A percentile compares a stretch with the other conserved stretches of the same genome.
Conservation (phyloP, 306 rosid genomes). For the Pueraria montana region DNA sequence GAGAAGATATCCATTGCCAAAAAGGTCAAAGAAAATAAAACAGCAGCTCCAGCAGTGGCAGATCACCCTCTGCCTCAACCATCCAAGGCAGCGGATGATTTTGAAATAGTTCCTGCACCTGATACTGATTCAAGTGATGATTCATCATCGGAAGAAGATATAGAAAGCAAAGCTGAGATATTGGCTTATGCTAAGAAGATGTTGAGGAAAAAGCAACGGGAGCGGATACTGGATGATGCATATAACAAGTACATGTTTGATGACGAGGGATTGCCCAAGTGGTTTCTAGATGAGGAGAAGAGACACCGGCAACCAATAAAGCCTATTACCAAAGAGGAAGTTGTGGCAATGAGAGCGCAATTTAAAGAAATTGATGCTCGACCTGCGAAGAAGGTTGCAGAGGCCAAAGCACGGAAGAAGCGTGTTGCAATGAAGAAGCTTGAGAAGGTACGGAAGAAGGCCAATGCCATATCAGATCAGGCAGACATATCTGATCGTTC, state of each 20-base stretch:
- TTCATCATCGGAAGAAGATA: conserved; percentile 69
- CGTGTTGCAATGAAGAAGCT: conserved; percentile 84
- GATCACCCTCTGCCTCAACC: conserved; percentile 45
- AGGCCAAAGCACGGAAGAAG: conserved; percentile 84
- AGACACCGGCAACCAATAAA: conserved; percentile 72
- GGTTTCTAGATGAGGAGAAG: conserved; percentile 93
- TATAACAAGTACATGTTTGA: conserved; percentile 87
- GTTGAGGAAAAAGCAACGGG: conserved; percentile 81
- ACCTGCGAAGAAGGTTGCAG: conserved; percentile 78
- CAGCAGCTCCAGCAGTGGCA: conserved; percentile 21
- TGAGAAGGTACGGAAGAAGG: conserved; percentile 95
- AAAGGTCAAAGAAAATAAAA: conserved; percentile 54
- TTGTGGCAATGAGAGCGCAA: conserved; percentile 86
- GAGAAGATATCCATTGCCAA: conserved; percentile 51
- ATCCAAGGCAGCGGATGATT: conserved; percentile 62
- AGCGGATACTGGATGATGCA: conserved; percentile 79
- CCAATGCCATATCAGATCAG: conserved; percentile 91
- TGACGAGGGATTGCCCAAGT: conserved; percentile 82
- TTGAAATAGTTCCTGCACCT: conserved; percentile 87
- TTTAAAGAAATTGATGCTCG: conserved; percentile 91
- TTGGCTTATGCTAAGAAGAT: conserved; percentile 87
- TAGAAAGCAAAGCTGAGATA: conserved; percentile 73
- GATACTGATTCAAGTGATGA: conserved; percentile 87
- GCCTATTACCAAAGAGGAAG: conserved; percentile 89
- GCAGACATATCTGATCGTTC: conserved; percentile 86